phyloP scores from a whole-genome alignment of 257 asterid species.

The Petunia axillaris region DNA sequence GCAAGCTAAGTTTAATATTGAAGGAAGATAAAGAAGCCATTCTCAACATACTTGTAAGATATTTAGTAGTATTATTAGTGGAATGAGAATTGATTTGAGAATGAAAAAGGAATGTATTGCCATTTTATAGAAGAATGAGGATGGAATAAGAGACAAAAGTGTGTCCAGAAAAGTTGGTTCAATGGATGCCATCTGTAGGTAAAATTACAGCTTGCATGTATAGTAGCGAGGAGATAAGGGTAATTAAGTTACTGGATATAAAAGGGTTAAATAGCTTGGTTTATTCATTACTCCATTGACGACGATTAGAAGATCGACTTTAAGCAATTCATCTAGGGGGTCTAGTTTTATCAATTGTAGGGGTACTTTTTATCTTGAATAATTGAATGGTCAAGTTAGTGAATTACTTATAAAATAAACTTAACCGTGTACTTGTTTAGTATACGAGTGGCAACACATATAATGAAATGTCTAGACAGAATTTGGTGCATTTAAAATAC shows the following conservation, averaged over 20 bases:
- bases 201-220: constrained; percentile 36
- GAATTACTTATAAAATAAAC: too few relatives aligned
- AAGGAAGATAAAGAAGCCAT: constrained; percentile 34
- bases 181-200: constrained; percentile 40
- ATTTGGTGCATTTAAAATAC: too few relatives aligned
- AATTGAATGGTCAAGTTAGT: too few relatives aligned
- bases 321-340: not conserved
- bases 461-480: too few relatives aligned
- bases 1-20: constrained; percentile 15
- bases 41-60: not conserved
- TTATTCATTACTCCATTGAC: not conserved
- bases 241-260: not conserved
- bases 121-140: not conserved
- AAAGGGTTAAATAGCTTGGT: not conserved
- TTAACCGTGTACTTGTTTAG: too few relatives aligned
- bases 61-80: not conserved
- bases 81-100: not conserved
- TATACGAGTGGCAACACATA: too few relatives aligned
- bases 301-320: not conserved
- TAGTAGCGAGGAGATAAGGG: constrained; percentile 32
- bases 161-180: not conserved
- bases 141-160: not conserved
- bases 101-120: not conserved
- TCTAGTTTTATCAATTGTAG: not conserved
- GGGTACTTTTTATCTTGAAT: too few relatives aligned